These are phyloP conservation scores for Globisporangium paddicum DNA, from an alignment of 352 stramenopile genomes.

Conservation along the genomic window DNA sequence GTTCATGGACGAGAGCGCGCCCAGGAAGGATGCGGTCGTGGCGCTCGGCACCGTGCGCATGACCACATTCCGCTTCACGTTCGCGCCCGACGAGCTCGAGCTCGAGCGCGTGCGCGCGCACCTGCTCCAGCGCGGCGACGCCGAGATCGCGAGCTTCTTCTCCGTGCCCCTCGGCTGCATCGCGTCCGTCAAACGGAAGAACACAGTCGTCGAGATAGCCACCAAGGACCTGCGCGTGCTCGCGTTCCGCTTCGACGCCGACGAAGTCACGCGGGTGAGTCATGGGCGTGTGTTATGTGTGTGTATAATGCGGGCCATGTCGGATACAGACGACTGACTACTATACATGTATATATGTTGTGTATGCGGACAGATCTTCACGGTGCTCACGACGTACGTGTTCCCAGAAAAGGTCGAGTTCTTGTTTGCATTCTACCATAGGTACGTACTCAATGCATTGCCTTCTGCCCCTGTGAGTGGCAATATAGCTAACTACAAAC, in stretches of 20 bases:
- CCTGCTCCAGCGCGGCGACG: slow-evolving; percentile 44
- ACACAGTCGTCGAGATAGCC: slow-evolving; percentile 64
- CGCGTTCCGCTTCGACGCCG: slow-evolving; percentile 70
- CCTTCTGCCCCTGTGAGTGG: not conserved
- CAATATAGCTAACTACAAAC: not conserved
- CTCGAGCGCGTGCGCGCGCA: slow-evolving; percentile 45
- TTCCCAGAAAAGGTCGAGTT: slow-evolving; percentile 83
- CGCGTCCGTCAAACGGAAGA: slow-evolving; percentile 74
- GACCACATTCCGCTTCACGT: slow-evolving; percentile 86
- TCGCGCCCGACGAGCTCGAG: slow-evolving; percentile 57
- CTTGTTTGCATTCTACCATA: slow-evolving; percentile 83
- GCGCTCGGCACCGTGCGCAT: slow-evolving; percentile 73
- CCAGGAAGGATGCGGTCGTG: slow-evolving; percentile 59
- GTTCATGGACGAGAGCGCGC: slow-evolving; percentile 57
- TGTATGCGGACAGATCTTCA: slow-evolving; percentile 45
- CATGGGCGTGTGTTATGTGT: too few species aligned
- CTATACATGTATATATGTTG: not conserved
- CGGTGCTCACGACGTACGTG: slow-evolving; percentile 75
- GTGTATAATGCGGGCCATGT: too few species aligned
- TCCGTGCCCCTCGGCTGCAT: slow-evolving; percentile 70
- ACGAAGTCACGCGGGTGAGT: slow-evolving; percentile 60
- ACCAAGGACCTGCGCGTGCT: slow-evolving; percentile 79
- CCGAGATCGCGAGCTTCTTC: slow-evolving; percentile 78
- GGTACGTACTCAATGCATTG: slow-evolving; percentile 21
- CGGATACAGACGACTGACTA: not conserved